These are phyloP conservation scores for Dysphania ambrosioides DNA, from an alignment of 148 eudicot species.

Conservation along the genomic window DNA sequence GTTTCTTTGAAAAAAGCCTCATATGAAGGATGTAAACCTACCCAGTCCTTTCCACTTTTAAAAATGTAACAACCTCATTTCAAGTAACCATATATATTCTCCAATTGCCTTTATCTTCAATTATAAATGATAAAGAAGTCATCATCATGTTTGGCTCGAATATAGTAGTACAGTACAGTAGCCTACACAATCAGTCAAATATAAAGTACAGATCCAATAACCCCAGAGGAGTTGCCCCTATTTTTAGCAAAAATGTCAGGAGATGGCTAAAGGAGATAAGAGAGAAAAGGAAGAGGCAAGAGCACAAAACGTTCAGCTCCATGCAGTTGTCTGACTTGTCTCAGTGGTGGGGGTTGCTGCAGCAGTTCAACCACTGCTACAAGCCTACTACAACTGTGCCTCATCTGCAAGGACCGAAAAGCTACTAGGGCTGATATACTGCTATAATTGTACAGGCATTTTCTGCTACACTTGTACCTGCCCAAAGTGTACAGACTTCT, in stretches of 20 bases:
- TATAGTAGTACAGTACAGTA: constrained; percentile 43
- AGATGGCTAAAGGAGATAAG: constrained; percentile 80
- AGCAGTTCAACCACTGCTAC: constrained; percentile 42
- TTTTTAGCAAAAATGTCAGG: constrained; percentile 64
- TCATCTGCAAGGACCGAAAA: constrained; percentile 63
- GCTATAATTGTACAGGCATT: too few species aligned
- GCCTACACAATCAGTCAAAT: constrained; percentile 45
- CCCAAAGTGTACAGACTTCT: constrained; percentile 88
- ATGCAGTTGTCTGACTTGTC: constrained; percentile 78
- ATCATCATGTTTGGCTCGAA: background rate
- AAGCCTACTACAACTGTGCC: constrained; percentile 71
- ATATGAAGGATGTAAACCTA: background rate
- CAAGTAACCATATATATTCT: background rate
- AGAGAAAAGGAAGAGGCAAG: constrained; percentile 63
- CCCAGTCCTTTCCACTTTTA: background rate
- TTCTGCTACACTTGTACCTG: constrained; percentile 82
- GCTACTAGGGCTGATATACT: constrained; percentile 69
- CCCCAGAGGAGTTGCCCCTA: constrained; percentile 4
- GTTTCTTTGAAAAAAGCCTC: background rate
- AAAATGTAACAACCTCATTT: background rate
- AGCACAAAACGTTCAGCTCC: constrained; percentile 75
- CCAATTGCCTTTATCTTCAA: background rate
- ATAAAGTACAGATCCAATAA: constrained; percentile 30
- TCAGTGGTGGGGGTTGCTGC: constrained; percentile 90
- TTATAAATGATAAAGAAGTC: background rate